Evolutionary conservation across 2,329 filamentous ascomycete species (phyloP).

Genomic region (Tolypocladium inflatum): DNA sequence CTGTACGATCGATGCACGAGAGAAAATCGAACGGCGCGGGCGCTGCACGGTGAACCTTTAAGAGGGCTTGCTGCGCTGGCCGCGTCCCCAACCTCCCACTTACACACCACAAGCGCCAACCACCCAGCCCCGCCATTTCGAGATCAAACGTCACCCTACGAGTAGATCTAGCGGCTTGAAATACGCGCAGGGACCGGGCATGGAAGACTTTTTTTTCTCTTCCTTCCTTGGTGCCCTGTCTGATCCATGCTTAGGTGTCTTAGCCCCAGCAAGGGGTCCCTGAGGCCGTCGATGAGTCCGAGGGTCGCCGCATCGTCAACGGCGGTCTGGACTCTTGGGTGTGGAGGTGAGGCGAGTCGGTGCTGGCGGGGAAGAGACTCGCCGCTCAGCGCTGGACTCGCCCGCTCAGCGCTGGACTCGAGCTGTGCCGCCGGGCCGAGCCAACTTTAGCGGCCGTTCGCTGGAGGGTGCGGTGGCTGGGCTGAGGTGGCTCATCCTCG

Average conservation of each 20-base stretch:
- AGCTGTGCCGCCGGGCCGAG: not conserved
- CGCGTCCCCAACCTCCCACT: conserved; percentile 24
- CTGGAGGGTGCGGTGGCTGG: not conserved
- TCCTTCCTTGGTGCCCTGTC: not conserved
- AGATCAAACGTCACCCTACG: conserved; percentile 1
- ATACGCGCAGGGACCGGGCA: not conserved
- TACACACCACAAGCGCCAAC: conserved; percentile 6
- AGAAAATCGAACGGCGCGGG: not conserved
- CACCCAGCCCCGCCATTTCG: conserved; percentile 17
- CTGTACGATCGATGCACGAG: not conserved
- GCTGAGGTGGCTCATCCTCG: not conserved
- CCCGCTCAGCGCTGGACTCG: too few species aligned
- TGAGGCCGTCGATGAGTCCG: not conserved
- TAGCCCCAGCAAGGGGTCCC: not conserved
- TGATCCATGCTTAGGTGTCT: not conserved
- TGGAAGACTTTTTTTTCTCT: not conserved
- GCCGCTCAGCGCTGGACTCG: not conserved
- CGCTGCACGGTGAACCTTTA: conserved; percentile 1
- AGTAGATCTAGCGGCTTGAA: not conserved
- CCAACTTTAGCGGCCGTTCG: not conserved
- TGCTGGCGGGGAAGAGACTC: not conserved
- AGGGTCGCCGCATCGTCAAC: not conserved
- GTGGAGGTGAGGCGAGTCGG: not conserved
- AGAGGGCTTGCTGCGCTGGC: conserved; percentile 2
- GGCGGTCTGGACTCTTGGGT: not conserved